Conservation (phyloP, 768 basidiomycete genomes). For the Coprinellus aureogranulatus region DNA sequence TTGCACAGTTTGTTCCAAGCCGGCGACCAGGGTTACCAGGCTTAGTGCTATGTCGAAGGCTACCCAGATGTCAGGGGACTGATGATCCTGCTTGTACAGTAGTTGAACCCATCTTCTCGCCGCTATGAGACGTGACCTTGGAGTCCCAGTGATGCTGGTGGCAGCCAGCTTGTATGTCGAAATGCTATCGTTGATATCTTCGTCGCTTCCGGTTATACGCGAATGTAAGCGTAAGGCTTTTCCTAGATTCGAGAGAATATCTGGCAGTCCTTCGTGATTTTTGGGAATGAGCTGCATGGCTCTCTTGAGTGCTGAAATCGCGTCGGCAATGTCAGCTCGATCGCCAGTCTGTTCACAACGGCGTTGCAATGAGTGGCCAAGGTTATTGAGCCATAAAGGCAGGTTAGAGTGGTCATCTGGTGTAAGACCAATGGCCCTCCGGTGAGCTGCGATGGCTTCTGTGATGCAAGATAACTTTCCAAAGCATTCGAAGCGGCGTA, state of each 20-base stretch:
- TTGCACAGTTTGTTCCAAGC: conserved; percentile 3
- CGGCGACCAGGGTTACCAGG: not conserved
- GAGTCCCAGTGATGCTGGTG: conserved; percentile 4
- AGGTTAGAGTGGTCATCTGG: conserved; percentile 12
- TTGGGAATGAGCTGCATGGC: not conserved
- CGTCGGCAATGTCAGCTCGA: not conserved
- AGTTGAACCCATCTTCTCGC: conserved; percentile 9
- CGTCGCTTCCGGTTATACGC: not conserved
- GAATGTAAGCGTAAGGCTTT: not conserved
- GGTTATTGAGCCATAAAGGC: conserved; percentile 8
- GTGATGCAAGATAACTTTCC: conserved; percentile 8
- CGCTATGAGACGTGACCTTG: not conserved
- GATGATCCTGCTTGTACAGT: not conserved
- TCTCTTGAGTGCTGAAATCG: not conserved
- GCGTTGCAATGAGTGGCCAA: not conserved
- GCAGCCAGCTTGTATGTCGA: not conserved
- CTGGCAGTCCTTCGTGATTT: not conserved
- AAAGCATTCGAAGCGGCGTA: conserved; percentile 11
- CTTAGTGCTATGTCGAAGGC: not conserved
- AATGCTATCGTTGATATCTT: conserved; percentile 9
- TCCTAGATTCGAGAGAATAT: not conserved
- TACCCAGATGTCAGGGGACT: not conserved
- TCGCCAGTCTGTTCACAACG: not conserved
- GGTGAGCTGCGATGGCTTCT: conserved; percentile 4
- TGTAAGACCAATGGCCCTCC: conserved; percentile 12